phyloP scores from a whole-genome alignment of 176 grass and related monocot genomes.

The Hordeum vulgare region MorexV3_pseudomolecules_assembly NC_058518.1:397256165-397256664 shows the following conservation, averaged over 20 bases:
- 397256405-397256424: slow-evolving; percentile 62
- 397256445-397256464: slow-evolving; percentile 60
- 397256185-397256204: slow-evolving; percentile 25
- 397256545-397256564: slow-evolving; percentile 31
- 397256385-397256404: slow-evolving; percentile 63
- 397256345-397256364: slow-evolving; percentile 58
- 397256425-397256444: slow-evolving; percentile 43
- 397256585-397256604: slow-evolving; percentile 53
- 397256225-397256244: slow-evolving; percentile 10
- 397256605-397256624: slow-evolving; percentile 53
- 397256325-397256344: slow-evolving; percentile 24
- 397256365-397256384: slow-evolving; percentile 51
- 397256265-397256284: slow-evolving; percentile 55
- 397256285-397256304: slow-evolving; percentile 32
- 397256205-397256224: slow-evolving; percentile 17
- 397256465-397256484: slow-evolving; percentile 44
- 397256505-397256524: slow-evolving; percentile 21
- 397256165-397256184: slow-evolving; percentile 6
- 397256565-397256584: slow-evolving; percentile 28
- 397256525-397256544: slow-evolving; percentile 47
- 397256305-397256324: slow-evolving; percentile 19
- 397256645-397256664: slow-evolving; percentile 54
- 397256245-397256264: slow-evolving; percentile 20
- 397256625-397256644: slow-evolving; percentile 47
- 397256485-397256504: slow-evolving; percentile 29